phyloP scores from a whole-genome alignment of 1,139 yeast species.

The Geotrichum histeridarum region DNA sequence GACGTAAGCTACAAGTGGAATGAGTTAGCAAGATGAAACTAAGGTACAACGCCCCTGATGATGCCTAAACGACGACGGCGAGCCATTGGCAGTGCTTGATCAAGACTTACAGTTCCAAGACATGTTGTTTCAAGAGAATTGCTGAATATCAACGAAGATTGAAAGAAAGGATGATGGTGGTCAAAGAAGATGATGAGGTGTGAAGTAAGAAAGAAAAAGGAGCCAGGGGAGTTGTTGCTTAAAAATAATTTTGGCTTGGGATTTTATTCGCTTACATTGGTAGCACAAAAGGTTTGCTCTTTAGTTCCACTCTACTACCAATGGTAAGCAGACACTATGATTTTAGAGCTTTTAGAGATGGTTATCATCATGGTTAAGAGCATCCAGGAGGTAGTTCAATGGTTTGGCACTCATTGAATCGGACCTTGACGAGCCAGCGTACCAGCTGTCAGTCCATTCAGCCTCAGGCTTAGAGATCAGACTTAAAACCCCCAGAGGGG shows the following conservation, averaged over 20 bases:
- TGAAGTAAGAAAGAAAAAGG: neutral
- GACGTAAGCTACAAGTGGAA: conserved; percentile 63
- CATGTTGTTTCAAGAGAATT: conserved; percentile 9
- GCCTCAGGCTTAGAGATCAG: no score
- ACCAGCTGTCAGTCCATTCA: no score
- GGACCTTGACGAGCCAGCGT: no score
- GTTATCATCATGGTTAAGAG: no score
- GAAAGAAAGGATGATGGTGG: neutral
- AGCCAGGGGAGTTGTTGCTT: neutral
- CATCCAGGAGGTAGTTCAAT: no score
- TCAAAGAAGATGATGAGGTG: conserved; percentile 9
- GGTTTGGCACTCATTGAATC: no score
- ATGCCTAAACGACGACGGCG: neutral
- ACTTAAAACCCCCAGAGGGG: no score
- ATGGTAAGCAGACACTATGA: no score
- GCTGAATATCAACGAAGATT: neutral
- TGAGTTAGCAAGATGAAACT: conserved; percentile 6
- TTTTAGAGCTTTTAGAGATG: no score
- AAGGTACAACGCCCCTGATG: neutral
- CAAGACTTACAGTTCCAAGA: conserved; percentile 19
- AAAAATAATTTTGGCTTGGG: neutral
- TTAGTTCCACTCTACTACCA: no score
- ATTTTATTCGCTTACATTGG: no score
- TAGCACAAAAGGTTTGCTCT: no score
- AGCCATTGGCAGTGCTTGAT: neutral